phyloP scores from a whole-genome alignment of 202 grass and related monocot species.

The Setaria italica region DNA sequence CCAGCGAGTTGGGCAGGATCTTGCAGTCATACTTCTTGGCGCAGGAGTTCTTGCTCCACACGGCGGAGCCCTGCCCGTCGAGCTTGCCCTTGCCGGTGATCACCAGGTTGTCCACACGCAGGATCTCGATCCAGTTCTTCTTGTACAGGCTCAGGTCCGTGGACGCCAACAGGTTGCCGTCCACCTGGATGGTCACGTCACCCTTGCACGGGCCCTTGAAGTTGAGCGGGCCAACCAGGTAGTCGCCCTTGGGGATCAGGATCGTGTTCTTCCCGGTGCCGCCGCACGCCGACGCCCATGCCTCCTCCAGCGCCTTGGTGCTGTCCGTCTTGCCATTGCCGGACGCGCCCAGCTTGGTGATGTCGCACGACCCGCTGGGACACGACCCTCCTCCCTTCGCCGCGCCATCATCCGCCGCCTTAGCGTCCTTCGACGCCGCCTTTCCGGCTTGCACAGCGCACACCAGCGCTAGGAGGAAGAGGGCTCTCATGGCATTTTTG shows the following conservation, averaged over 20 bases:
- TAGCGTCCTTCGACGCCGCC: no score
- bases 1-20: slow-evolving; percentile 53
- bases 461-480: slow-evolving; percentile 1
- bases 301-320: slow-evolving; percentile 54
- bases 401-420: not conserved
- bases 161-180: slow-evolving; percentile 50
- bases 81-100: slow-evolving; percentile 55
- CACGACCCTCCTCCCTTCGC: not conserved
- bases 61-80: slow-evolving; percentile 54
- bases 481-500: not conserved
- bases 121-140: slow-evolving; percentile 62
- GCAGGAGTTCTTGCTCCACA: slow-evolving; percentile 65
- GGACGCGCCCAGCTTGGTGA: slow-evolving; percentile 48
- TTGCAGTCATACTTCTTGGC: slow-evolving; percentile 64
- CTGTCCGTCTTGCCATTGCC: slow-evolving; percentile 52
- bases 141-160: slow-evolving; percentile 52
- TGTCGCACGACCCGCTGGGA: slow-evolving; percentile 15
- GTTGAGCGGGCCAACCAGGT: slow-evolving; percentile 42
- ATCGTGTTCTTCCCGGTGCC: slow-evolving; percentile 49
- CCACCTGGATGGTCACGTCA: slow-evolving; percentile 47
- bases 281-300: slow-evolving; percentile 58
- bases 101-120: slow-evolving; percentile 53
- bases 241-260: slow-evolving; percentile 60
- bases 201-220: slow-evolving; percentile 67
- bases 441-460: not conserved